phyloP scores from a whole-genome alignment of 768 basidiomycete species.

The Lactarius trivialis region DNA sequence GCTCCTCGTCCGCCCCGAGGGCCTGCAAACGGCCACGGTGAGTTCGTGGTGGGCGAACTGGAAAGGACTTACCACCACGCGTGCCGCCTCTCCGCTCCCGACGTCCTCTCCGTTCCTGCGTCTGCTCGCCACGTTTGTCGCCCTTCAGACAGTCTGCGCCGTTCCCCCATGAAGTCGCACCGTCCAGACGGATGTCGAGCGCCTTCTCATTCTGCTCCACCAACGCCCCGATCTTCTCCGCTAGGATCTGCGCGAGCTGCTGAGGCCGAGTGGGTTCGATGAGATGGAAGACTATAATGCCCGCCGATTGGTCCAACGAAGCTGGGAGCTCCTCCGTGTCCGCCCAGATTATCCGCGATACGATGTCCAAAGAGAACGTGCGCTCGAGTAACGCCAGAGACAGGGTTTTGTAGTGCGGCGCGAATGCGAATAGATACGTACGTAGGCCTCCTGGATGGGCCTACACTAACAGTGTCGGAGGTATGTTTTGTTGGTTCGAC shows the following conservation, averaged over 20 bases:
- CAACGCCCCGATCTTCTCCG: slow-evolving; percentile 80
- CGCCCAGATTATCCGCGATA: slow-evolving; percentile 99
- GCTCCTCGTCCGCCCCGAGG: slow-evolving; percentile 19
- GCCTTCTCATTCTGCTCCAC: slow-evolving; percentile 91
- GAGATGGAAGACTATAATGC: slow-evolving; percentile 89
- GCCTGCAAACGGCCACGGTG: slow-evolving; percentile 5
- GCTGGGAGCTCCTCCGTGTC: slow-evolving; percentile 91
- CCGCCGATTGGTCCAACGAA: slow-evolving; percentile 85
- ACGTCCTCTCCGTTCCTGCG: slow-evolving; percentile 70
- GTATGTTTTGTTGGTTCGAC: slow-evolving; percentile 36
- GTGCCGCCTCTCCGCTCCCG: slow-evolving; percentile 64
- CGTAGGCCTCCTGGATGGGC: slow-evolving; percentile 94
- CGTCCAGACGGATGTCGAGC: slow-evolving; percentile 78
- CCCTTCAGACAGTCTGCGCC: slow-evolving; percentile 63
- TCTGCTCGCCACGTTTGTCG: slow-evolving; percentile 74
- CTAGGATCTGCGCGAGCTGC: slow-evolving; percentile 80
- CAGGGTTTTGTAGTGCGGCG: slow-evolving; percentile 85
- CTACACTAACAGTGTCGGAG: slow-evolving; percentile 34
- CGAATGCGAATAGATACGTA: slow-evolving; percentile 98
- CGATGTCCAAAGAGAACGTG: slow-evolving; percentile 85
- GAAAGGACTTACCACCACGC: slow-evolving; percentile 22
- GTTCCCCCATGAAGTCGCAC: slow-evolving; percentile 55
- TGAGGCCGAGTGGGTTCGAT: slow-evolving; percentile 84
- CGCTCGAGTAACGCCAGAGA: slow-evolving; percentile 82
- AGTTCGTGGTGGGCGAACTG: neutral